These are phyloP conservation scores for Papilionanthe hybrid DNA, from an alignment of 116 monocot genomes.

Conservation along the genomic window DNA sequence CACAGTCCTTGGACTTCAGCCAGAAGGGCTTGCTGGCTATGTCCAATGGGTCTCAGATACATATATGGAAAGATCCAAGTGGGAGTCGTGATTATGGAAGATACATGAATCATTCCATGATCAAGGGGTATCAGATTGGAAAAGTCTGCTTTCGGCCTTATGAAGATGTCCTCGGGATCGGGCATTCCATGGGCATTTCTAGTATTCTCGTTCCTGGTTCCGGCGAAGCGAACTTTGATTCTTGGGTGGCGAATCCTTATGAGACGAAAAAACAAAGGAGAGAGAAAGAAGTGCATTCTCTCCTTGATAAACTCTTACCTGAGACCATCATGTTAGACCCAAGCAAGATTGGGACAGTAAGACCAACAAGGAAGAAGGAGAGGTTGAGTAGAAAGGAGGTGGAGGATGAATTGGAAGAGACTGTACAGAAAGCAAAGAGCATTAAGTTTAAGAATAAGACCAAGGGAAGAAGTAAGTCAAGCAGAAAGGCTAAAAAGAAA, in stretches of 20 bases:
- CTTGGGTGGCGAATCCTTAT: conserved; percentile 87
- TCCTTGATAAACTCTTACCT: conserved; percentile 82
- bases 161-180: conserved; percentile 81
- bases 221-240: conserved; percentile 90
- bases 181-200: conserved; percentile 77
- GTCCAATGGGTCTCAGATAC: conserved; percentile 53
- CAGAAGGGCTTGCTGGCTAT: conserved; percentile 80
- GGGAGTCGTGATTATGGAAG: conserved; percentile 41
- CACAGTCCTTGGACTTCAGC: conserved; percentile 77
- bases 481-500: conserved; percentile 59
- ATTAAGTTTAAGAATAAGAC: conserved; percentile 68
- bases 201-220: conserved; percentile 81
- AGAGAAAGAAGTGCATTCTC: conserved; percentile 79
- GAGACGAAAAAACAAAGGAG: conserved; percentile 75
- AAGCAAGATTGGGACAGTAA: conserved; percentile 62
- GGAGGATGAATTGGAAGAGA: conserved; percentile 57
- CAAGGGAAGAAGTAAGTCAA: conserved; percentile 89
- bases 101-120: conserved; percentile 83
- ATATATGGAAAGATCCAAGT: conserved; percentile 61
- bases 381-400: conserved; percentile 39
- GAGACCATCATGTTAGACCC: conserved; percentile 93
- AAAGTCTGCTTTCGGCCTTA: conserved; percentile 72
- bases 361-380: conserved; percentile 31
- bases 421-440: conserved; percentile 53
- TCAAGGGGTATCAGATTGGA: conserved; percentile 74